Conservation (phyloP, 176 grass and related monocot species). For the Ampelocalamus luodianensis region DNA sequence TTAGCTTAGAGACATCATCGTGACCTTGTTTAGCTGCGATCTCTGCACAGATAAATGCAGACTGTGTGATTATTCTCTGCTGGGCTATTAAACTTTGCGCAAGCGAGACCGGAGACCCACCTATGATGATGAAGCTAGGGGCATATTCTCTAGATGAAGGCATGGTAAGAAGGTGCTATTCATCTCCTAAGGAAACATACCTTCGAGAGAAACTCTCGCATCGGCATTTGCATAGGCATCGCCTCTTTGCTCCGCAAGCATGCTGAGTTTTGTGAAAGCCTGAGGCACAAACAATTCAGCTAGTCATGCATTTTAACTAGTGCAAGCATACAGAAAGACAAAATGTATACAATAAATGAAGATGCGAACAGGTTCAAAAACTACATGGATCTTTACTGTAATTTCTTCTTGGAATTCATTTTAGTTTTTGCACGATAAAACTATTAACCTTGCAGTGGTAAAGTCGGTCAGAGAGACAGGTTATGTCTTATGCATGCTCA, state of each 20-base stretch:
- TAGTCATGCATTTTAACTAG: slow-evolving; percentile 29
- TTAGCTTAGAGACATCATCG: slow-evolving; percentile 68
- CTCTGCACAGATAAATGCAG: slow-evolving; percentile 47
- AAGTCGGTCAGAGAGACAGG: slow-evolving; percentile 51
- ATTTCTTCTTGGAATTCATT: background rate
- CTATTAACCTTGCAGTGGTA: slow-evolving; percentile 25
- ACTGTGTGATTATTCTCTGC: slow-evolving; percentile 13
- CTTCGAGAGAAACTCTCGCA: slow-evolving; percentile 70
- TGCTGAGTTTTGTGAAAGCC: slow-evolving; percentile 72
- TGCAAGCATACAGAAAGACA: background rate
- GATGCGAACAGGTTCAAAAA: background rate
- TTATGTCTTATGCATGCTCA: slow-evolving; percentile 40
- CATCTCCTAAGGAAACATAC: slow-evolving; percentile 39
- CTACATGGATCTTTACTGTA: background rate
- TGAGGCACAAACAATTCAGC: slow-evolving; percentile 34
- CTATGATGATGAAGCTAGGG: background rate
- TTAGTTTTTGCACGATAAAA: background rate
- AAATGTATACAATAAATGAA: background rate
- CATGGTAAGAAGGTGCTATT: background rate
- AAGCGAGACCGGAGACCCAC: background rate
- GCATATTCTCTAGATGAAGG: background rate
- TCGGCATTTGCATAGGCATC: slow-evolving; percentile 77
- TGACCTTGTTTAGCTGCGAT: slow-evolving; percentile 80
- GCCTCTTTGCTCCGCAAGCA: slow-evolving; percentile 68
- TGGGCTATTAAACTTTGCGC: background rate